Percentiles rank a stretch among this genome's conserved stretches.
These are phyloP conservation scores for Kwoniella sp. DNA, from an alignment of 768 basidiomycete species.

Conservation along the genomic window DNA sequence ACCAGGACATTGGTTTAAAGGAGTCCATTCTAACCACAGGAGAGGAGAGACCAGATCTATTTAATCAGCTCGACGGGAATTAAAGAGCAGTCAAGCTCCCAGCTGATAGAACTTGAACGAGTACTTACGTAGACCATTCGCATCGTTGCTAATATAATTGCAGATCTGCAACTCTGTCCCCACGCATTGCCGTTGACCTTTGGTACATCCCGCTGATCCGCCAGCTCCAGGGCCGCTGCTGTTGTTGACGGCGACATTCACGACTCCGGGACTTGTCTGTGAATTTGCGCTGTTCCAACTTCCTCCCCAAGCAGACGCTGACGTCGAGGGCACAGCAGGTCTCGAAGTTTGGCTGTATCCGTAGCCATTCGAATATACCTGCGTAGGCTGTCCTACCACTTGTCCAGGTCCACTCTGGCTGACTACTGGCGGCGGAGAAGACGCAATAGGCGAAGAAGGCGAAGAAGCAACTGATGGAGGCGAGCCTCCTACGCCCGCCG, in stretches of 20 bases:
- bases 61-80: too few species aligned
- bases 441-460: neutral
- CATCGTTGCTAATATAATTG: slow-evolving; percentile 8
- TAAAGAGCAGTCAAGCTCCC: too few species aligned
- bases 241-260: neutral
- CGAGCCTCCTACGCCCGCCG: neutral
- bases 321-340: too few species aligned
- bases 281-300: too few species aligned
- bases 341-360: too few species aligned
- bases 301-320: too few species aligned
- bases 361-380: too few species aligned
- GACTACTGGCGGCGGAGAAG: neutral
- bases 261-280: neutral
- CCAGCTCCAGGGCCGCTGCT: neutral
- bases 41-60: neutral
- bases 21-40: neutral
- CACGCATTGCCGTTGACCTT: slow-evolving; percentile 3
- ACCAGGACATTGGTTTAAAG: neutral
- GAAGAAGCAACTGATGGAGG: neutral
- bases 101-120: too few species aligned
- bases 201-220: neutral
- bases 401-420: neutral
- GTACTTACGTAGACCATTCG: slow-evolving; percentile 2
- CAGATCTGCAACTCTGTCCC: neutral
- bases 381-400: too few species aligned